Evolutionary conservation across 1,284 basidiomycete species (phyloP).

Genomic region (Phellinidium pouzarii): DNA sequence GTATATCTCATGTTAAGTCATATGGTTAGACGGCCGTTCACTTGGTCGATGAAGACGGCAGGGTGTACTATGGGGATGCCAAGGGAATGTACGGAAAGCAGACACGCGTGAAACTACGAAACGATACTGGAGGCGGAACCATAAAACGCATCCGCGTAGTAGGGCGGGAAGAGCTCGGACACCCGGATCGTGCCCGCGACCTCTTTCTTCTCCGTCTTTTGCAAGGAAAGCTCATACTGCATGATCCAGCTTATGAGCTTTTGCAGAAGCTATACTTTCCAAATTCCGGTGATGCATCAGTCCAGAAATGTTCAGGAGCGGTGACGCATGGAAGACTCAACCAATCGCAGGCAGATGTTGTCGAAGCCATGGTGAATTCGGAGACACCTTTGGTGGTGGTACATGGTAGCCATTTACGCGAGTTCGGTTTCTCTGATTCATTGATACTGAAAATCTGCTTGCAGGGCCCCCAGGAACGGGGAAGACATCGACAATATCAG

Average conservation of each 20-base stretch:
- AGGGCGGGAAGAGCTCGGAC: slow-evolving; percentile 31
- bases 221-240: slow-evolving; percentile 25
- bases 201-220: slow-evolving; percentile 28
- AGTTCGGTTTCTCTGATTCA: background rate
- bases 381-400: slow-evolving; percentile 25
- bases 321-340: slow-evolving; percentile 23
- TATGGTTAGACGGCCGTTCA: slow-evolving; percentile 25
- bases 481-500: slow-evolving; percentile 29
- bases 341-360: slow-evolving; percentile 26
- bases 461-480: slow-evolving; percentile 30
- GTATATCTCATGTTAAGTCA: background rate
- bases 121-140: slow-evolving; percentile 3
- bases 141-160: slow-evolving; percentile 29
- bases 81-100: slow-evolving; percentile 25
- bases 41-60: slow-evolving; percentile 25
- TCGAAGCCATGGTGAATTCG: slow-evolving; percentile 25
- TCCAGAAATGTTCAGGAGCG: background rate
- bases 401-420: slow-evolving; percentile 25
- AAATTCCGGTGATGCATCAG: background rate
- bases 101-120: slow-evolving; percentile 25
- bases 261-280: slow-evolving; percentile 32
- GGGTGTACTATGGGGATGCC: slow-evolving; percentile 27
- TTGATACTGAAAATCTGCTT: background rate
- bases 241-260: slow-evolving; percentile 23
- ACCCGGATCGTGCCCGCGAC: slow-evolving; percentile 32